Percentiles rank a stretch among this genome's conserved stretches.
phyloP scores from a whole-genome alignment of 441 rosid species.

The Eutrema salsugineum region DNA sequence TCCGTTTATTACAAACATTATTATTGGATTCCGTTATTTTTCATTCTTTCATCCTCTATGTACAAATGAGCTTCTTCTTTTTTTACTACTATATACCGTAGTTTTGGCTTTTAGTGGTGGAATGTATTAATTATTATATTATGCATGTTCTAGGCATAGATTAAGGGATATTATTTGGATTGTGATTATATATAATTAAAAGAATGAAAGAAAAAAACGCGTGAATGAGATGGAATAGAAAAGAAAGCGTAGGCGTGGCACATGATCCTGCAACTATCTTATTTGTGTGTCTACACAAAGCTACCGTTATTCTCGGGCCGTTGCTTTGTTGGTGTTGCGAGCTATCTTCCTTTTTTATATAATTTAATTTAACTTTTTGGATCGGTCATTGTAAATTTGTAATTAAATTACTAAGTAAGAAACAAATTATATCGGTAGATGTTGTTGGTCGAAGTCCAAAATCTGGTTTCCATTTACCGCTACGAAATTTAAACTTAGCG shows the following conservation, averaged over 20 bases:
- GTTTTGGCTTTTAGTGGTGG: constrained; percentile 26
- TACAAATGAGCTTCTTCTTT: neutral
- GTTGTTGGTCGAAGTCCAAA: neutral
- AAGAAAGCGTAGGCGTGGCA: constrained; percentile 33
- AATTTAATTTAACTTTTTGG: neutral
- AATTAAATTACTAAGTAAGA: neutral
- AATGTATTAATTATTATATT: neutral
- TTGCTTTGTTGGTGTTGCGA: constrained; percentile 30
- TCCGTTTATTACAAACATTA: constrained; percentile 36
- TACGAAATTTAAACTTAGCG: neutral
- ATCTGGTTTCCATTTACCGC: neutral
- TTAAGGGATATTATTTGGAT: constrained; percentile 31
- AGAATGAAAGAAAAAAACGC: constrained; percentile 1
- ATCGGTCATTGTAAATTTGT: neutral
- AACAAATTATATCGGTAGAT: neutral
- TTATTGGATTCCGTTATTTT: constrained; percentile 39
- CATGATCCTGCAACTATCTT: constrained; percentile 33
- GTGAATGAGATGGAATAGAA: constrained; percentile 31
- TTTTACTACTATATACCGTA: neutral
- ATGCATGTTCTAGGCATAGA: constrained; percentile 30
- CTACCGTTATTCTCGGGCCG: constrained; percentile 31
- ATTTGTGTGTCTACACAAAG: constrained; percentile 28
- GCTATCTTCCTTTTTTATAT: constrained; percentile 5
- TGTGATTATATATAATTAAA: neutral
- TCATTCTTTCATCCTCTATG: constrained; percentile 30